Evolutionary conservation across 805 yeast species (phyloP).

Genomic region (Candida pseudofarinosa): DNA sequence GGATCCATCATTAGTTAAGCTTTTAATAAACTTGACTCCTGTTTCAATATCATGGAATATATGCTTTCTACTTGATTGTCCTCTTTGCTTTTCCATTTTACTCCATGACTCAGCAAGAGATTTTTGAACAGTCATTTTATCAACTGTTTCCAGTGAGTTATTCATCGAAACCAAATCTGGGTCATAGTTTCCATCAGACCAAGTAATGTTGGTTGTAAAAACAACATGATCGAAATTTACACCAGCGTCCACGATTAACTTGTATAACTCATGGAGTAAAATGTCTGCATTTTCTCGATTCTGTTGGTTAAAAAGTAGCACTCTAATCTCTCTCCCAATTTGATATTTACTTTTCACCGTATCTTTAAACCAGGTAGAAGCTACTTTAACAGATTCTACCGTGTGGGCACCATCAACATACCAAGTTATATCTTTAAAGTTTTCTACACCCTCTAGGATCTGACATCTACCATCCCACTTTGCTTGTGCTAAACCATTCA

Average conservation of each 20-base stretch:
- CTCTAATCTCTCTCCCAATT: constrained; percentile 32
- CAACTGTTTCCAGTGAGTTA: constrained; percentile 73
- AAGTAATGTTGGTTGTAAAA: constrained; percentile 89
- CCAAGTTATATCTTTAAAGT: constrained; percentile 57
- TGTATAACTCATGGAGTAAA: constrained; percentile 52
- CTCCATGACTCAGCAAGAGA: constrained; percentile 69
- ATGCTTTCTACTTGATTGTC: constrained; percentile 32
- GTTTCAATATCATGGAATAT: constrained; percentile 76
- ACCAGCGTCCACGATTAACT: constrained; percentile 32
- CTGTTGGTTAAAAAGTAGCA: constrained; percentile 89
- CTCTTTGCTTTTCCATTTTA: constrained; percentile 27
- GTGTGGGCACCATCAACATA: constrained; percentile 96
- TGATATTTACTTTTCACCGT: constrained; percentile 11
- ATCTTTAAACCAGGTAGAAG: constrained; percentile 69
- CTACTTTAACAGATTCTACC: constrained; percentile 76
- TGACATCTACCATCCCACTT: constrained; percentile 98
- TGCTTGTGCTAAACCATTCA: constrained; percentile 60
- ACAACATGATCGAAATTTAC: constrained; percentile 68
- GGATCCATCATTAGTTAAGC: constrained; percentile 35
- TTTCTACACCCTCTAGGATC: constrained; percentile 45
- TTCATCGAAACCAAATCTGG: constrained; percentile 84
- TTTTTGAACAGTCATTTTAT: constrained; percentile 76
- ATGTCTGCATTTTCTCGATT: constrained; percentile 73
- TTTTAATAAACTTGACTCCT: constrained; percentile 52
- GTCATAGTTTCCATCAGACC: constrained; percentile 76